Base-by-base conservation (phyloP, 2,329 filamentous ascomycete species). In the Penicillium polonicum region DNA sequence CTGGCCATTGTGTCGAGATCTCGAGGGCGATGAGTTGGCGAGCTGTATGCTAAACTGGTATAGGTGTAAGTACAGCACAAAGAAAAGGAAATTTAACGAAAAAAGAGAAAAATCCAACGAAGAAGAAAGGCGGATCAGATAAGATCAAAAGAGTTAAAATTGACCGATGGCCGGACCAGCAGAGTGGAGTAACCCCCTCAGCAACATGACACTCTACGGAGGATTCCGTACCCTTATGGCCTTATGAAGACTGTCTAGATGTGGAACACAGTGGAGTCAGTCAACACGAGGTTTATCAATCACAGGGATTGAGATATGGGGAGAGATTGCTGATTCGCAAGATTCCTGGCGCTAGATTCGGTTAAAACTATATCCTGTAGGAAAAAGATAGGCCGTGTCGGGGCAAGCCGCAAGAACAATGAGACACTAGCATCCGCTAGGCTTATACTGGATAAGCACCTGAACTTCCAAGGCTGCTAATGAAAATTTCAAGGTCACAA, bases 91-190 rank as follows among this genome's bases (percentile, higher is more conserved):
- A 27, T 35, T 17, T 35, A 2, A 29, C 3, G 13, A 5, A 33
- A 12, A 23, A 23, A 46, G 13, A 8, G 2, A 33, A 35, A 50
- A 15, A 39, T 2, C 38, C 15, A 52, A 29, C 13, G 25, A 21
- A 27, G 29, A 38, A 35, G 33, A 39, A 51, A 35, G 25, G n/a
- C 39, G 38, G 46, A 55, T 55, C 53, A 55, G 53, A 55, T 55
- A 55, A 55, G 53, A 55, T 55, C 53, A 55, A 38, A 38, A 51
- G 31, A 35, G 25, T 17, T 35, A 10, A 50, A 43, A 43, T 25
- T 17, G 7, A 19, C 36, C 44, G 50, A 41, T 23, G 49, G 35
- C 43, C 49, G 49, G 36, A 50, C 48, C 13, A 39, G 17, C 13
- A 25, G n/a, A 48, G 51, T 48, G 51, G 51, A 53, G 51, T 29